Conservation (phyloP, 768 basidiomycete species). For the Phlebiopsis gigantea region DNA sequence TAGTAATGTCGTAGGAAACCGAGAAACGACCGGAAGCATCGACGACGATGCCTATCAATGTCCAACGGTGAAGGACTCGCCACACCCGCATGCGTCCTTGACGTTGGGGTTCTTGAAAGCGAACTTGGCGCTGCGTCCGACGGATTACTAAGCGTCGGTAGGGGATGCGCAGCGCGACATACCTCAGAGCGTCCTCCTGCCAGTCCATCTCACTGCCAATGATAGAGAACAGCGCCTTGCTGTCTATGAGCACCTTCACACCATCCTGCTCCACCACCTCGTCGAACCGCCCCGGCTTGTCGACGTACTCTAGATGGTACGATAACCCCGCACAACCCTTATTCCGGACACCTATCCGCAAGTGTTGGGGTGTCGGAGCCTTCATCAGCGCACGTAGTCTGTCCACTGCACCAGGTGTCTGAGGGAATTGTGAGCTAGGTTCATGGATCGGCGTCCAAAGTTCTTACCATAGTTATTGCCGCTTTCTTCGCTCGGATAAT, state of each 20-base stretch:
- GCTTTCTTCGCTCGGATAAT: slow-evolving; percentile 69
- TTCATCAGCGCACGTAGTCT: slow-evolving; percentile 69
- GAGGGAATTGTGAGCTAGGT: slow-evolving; percentile 1
- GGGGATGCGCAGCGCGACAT: slow-evolving; percentile 23
- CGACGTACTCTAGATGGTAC: slow-evolving; percentile 95
- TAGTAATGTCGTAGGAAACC: neutral
- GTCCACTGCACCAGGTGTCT: slow-evolving; percentile 78
- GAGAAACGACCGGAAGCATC: neutral
- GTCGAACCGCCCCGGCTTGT: slow-evolving; percentile 85
- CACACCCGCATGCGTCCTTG: slow-evolving; percentile 92
- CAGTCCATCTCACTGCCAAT: slow-evolving; percentile 99
- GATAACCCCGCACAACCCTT: slow-evolving; percentile 93
- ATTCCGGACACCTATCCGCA: slow-evolving; percentile 93
- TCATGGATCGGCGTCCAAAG: neutral
- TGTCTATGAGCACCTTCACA: slow-evolving; percentile 90
- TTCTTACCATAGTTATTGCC: slow-evolving; percentile 61
- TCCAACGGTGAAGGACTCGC: slow-evolving; percentile 79
- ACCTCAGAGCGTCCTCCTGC: slow-evolving; percentile 90
- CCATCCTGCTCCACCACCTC: slow-evolving; percentile 96
- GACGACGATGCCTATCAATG: slow-evolving; percentile 11
- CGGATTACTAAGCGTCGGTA: slow-evolving; percentile 5
- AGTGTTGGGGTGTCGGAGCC: slow-evolving; percentile 85
- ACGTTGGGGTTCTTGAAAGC: slow-evolving; percentile 90
- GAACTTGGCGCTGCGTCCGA: slow-evolving; percentile 60
- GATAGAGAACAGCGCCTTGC: slow-evolving; percentile 94